A percentile compares a stretch with the other conserved stretches of the same genome.
Evolutionary conservation across 805 yeast species (phyloP).

Genomic region (Nakazawaea wickerhamii): DNA sequence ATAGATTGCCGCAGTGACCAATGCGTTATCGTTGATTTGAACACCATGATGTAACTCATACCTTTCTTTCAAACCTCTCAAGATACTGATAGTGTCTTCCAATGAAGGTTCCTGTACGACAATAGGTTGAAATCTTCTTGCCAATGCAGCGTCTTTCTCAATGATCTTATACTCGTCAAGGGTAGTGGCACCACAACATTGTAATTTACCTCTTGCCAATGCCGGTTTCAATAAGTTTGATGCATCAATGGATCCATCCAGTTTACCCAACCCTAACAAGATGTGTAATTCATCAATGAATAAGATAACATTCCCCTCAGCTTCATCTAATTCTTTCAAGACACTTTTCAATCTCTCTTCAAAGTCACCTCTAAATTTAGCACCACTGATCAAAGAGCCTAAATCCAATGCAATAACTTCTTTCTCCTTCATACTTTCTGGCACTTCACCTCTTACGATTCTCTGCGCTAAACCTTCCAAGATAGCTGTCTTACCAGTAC

Average conservation of each 20-base stretch:
- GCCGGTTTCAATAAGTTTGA: slow-evolving; percentile 91
- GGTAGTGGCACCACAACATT: slow-evolving; percentile 96
- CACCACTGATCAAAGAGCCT: slow-evolving; percentile 88
- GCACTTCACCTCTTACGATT: slow-evolving; percentile 87
- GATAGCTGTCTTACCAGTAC: slow-evolving; percentile 96
- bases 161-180: slow-evolving; percentile 91
- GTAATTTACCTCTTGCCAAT: slow-evolving; percentile 84
- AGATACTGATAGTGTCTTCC: slow-evolving; percentile 83
- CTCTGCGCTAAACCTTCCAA: slow-evolving; percentile 97
- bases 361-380: slow-evolving; percentile 93
- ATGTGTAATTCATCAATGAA: slow-evolving; percentile 91
- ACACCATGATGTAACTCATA: slow-evolving; percentile 99
- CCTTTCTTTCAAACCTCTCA: slow-evolving; percentile 88
- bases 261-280: slow-evolving; percentile 84
- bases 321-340: slow-evolving; percentile 76
- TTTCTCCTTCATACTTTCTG: slow-evolving; percentile 87
- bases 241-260: slow-evolving; percentile 95
- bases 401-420: slow-evolving; percentile 78
- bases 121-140: slow-evolving; percentile 91
- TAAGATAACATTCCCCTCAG: slow-evolving; percentile 68
- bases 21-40: slow-evolving; percentile 83
- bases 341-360: slow-evolving; percentile 84
- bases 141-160: slow-evolving; percentile 93
- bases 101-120: slow-evolving; percentile 83
- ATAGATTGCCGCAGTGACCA: slow-evolving; percentile 89